phyloP scores from a whole-genome alignment of 1,284 basidiomycete genomes.

The Papiliotrema fonsecae region DNA sequence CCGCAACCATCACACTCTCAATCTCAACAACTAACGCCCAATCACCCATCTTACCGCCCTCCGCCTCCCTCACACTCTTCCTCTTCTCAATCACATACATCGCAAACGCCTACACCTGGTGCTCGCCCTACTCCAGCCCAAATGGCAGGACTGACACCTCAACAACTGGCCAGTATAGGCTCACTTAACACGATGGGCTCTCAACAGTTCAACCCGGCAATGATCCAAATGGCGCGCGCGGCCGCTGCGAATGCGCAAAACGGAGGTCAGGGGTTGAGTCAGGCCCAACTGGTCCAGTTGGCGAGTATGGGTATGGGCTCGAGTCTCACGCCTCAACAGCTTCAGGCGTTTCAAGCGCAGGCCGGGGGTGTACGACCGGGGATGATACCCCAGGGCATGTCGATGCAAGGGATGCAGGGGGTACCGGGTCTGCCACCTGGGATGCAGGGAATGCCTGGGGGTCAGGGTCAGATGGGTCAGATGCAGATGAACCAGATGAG shows the following conservation, averaged over 20 bases:
- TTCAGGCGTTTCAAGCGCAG: neutral
- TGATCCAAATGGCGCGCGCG: constrained; percentile 1
- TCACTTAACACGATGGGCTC: neutral
- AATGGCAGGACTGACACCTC: neutral
- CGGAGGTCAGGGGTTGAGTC: neutral
- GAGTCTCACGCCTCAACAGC: neutral
- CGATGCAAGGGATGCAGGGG: neutral
- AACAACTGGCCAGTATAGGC: neutral
- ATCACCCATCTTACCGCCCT: neutral
- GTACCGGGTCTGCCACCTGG: neutral
- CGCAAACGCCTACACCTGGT: neutral
- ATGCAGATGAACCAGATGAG: neutral
- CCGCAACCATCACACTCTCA: neutral
- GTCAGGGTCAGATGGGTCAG: too few species aligned
- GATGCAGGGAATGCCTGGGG: too few species aligned
- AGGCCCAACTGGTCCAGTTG: neutral
- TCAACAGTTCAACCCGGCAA: constrained; percentile 1
- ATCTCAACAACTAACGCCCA: neutral
- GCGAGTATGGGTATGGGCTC: neutral
- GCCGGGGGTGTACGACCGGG: neutral
- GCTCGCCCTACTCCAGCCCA: neutral
- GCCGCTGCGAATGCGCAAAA: neutral
- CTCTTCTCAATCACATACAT: too few species aligned
- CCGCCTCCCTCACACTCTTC: too few species aligned
- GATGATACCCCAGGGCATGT: neutral